phyloP scores from a whole-genome alignment of 192 early-diverging fungal genomes.

The Coemansia sp. region DNA sequence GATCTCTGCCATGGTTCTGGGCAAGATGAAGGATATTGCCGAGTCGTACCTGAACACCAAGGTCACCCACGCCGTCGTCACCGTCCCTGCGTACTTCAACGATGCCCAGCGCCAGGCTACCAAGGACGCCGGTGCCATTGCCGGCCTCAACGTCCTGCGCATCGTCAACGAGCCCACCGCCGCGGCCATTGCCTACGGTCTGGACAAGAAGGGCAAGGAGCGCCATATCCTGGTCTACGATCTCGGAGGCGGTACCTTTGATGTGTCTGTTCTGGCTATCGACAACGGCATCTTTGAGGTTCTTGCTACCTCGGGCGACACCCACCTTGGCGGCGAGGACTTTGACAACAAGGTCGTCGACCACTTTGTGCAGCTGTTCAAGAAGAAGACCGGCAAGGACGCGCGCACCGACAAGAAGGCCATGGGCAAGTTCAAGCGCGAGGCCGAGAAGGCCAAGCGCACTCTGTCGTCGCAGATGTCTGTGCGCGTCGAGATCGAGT shows the following conservation, averaged over 20 bases:
- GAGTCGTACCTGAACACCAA: slow-evolving; percentile 82
- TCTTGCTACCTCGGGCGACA: slow-evolving; percentile 93
- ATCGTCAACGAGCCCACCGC: slow-evolving; percentile 94
- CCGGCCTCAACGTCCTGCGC: slow-evolving; percentile 78
- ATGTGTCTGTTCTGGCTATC: slow-evolving; percentile 95
- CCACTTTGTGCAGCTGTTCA: slow-evolving; percentile 89
- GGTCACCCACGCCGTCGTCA: slow-evolving; percentile 92
- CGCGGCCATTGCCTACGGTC: slow-evolving; percentile 93
- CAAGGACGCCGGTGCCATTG: slow-evolving; percentile 84
- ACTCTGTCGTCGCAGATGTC: slow-evolving; percentile 90
- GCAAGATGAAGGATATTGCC: slow-evolving; percentile 93
- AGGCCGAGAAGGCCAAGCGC: slow-evolving; percentile 98
- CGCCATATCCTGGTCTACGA: slow-evolving; percentile 94
- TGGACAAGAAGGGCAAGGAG: slow-evolving; percentile 88
- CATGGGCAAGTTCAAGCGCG: slow-evolving; percentile 92
- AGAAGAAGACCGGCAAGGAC: slow-evolving; percentile 87
- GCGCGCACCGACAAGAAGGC: slow-evolving; percentile 79
- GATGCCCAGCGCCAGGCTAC: slow-evolving; percentile 94
- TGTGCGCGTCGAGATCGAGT: slow-evolving; percentile 89
- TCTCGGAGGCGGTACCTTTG: slow-evolving; percentile 97
- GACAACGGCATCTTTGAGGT: slow-evolving; percentile 97
- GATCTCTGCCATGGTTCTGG: slow-evolving; percentile 95
- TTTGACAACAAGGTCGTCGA: slow-evolving; percentile 95
- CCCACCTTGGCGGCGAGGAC: slow-evolving; percentile 97
- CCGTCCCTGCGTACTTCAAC: slow-evolving; percentile 97